Base-by-base conservation (phyloP, 176 grass and related monocot genomes). In the Aegilops bicornis region DNA sequence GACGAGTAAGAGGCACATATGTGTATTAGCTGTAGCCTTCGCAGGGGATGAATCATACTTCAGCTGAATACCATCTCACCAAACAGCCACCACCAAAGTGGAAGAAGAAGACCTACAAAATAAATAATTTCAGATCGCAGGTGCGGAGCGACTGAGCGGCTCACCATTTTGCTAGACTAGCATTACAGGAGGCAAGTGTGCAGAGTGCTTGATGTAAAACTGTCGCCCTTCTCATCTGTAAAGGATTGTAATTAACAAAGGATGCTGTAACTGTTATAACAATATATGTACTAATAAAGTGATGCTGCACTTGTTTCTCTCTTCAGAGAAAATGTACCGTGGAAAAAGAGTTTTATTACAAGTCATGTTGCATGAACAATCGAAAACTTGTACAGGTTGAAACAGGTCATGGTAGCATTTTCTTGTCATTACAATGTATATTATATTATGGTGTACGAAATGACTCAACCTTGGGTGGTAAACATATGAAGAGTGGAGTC, bases 1-100 rank as follows among this genome's bases (percentile, higher is more conserved):
- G 96, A 96, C 59, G 86, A 63, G 35, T 98, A 83, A 88, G 76
- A 58, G 66, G 37, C 77, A 59, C 23, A 9, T 6, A 58, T 43
- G 23, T 83, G 65, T 75, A 30, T 76, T 47, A 45, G 65, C 81
- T n/a, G 37, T 59, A 69, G 50, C 61, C 24, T 29, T 64, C 14
- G 29, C 30, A 61, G 60, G 60, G 71, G 72, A 50, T 48, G 77
- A 79, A 79, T 48, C 68, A 35, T 33, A 76, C 81, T 61, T 36
- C 20, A 59, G 70, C 45, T 47, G 14, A 76, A 61, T 72, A 73
- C 36, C 58, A 29, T 10, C 76, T 16, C 58, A 50, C 12, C 45
- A 48, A 48, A 76, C 33, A 37, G 79, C 14, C 42, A 75, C 42
- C 67, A 75, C 14, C 31, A 67, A 87, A 79, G 58, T 33, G 74